These are phyloP conservation scores for Aspergillus sparsus DNA, from an alignment of 495 filamentous ascomycete genomes.

Conservation along the genomic window DNA sequence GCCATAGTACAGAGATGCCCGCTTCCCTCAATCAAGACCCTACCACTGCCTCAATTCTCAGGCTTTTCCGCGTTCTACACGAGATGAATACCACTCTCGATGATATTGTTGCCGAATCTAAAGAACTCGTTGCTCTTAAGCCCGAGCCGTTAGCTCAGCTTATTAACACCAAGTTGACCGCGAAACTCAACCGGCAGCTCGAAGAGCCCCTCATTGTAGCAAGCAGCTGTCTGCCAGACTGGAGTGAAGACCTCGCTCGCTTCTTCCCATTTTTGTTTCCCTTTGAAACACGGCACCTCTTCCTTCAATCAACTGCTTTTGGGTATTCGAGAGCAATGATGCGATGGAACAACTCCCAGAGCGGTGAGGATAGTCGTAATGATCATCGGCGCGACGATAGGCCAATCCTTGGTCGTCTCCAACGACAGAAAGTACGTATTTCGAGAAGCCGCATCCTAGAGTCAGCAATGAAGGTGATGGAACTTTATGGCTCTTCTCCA, in stretches of 20 bases:
- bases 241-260: conserved; percentile 96
- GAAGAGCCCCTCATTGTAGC: conserved; percentile 99
- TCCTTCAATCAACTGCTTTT: conserved; percentile 96
- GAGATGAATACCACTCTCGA: conserved; percentile 93
- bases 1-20: conserved; percentile 60
- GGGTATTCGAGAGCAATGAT: conserved; percentile 98
- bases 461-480: conserved; percentile 99
- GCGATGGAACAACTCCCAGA: conserved; percentile 92
- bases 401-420: conserved; percentile 88
- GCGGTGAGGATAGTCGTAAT: conserved; percentile 71
- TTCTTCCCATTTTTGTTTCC: conserved; percentile 98
- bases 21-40: conserved; percentile 82
- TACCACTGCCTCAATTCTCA: conserved; percentile 82
- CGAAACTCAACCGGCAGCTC: conserved; percentile 96
- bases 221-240: conserved; percentile 92
- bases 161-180: conserved; percentile 97
- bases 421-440: conserved; percentile 97
- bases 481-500: conserved; percentile 92
- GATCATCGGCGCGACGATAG: conserved; percentile 85
- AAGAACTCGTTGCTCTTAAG: conserved; percentile 67
- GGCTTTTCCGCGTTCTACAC: conserved; percentile 86
- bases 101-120: conserved; percentile 90
- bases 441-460: conserved; percentile 90
- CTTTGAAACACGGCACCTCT: conserved; percentile 96
- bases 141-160: conserved; percentile 92